Conservation (phyloP, 1,284 basidiomycete species). For the Vanrija sp. region DNA sequence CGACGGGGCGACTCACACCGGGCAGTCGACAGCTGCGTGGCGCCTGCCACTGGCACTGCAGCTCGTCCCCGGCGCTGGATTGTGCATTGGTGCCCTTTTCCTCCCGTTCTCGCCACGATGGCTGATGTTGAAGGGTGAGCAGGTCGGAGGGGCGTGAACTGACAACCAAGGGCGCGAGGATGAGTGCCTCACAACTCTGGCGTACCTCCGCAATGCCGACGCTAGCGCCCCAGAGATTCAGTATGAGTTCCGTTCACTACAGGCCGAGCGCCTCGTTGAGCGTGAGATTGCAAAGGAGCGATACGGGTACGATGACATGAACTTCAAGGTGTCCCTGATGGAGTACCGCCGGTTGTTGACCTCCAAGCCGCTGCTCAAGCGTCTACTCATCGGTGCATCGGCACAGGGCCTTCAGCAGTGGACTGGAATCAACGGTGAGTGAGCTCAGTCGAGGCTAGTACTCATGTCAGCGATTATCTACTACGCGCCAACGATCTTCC, state of each 20-base stretch:
- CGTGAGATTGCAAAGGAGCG: conserved; percentile 54
- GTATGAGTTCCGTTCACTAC: conserved; percentile 77
- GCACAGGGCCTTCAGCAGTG: conserved; percentile 48
- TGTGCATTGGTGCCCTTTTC: conserved; percentile 39
- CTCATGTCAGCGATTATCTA: conserved; percentile 26
- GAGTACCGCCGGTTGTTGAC: conserved; percentile 47
- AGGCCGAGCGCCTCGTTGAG: conserved; percentile 70
- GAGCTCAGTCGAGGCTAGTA: too few relatives aligned
- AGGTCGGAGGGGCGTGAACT: not conserved
- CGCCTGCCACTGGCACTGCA: conserved; percentile 68
- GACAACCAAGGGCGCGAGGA: conserved; percentile 63
- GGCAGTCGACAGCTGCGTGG: conserved; percentile 57
- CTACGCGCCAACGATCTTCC: conserved; percentile 15
- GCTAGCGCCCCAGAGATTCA: conserved; percentile 64
- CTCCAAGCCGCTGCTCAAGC: conserved; percentile 38
- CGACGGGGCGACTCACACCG: not conserved
- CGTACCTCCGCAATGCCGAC: conserved; percentile 58
- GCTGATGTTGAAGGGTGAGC: conserved; percentile 56
- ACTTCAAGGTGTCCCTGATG: conserved; percentile 29
- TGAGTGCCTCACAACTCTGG: conserved; percentile 64
- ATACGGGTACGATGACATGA: conserved; percentile 41
- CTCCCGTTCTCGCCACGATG: conserved; percentile 56
- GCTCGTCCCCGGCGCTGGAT: conserved; percentile 54
- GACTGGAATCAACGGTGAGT: conserved; percentile 40
- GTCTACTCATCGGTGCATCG: conserved; percentile 43